Evolutionary conservation across 495 filamentous ascomycete genomes (phyloP), one percentile per base, ranked within the genome.

Genomic region (Gamarada debralockiae): DNA sequence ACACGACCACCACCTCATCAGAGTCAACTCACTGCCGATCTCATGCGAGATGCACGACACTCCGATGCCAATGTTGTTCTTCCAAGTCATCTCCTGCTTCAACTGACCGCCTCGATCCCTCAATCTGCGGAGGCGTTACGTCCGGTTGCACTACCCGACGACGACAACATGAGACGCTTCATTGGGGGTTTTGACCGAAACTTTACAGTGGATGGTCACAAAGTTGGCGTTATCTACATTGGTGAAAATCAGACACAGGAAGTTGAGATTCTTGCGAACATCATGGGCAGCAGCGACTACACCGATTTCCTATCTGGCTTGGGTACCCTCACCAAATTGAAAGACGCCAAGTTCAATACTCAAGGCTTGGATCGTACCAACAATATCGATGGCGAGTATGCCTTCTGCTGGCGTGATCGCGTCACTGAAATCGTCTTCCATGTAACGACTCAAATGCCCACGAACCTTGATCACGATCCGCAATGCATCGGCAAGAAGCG

Each of bases 361-460:
- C 91, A 96, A 62, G 95, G 95, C 20, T 70, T 99, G n/a, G 90
- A 97, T 64, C 76, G 80, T 12, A 71, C 74, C 48, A 73, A 78
- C 43, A 82, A 93, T 58, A 73, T 72, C 0, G 95, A 99, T 67
- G 95, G 95, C 15, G 78, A 89, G 55, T 87, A 84, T 64, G 86
- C 90, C 2, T 91, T 87, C 62, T 91, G 89, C 59, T 99, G 93
- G 93, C 83, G 90, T 17, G 92, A 97, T 64, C 78, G 90, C 14
- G 90, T 96, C 48, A 93, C 91, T 0, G 93, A 97, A 64, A 87
- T 99, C 25, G 85, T 97, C 13, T 99, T 92, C 65, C 95, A 99
- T 65, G 83, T 97, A 38, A 85, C 89, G 2, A 97, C 92, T 12
- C 87, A 96, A 78, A 99, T 99, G 95, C 95, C 95, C 10, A 93